phyloP scores from a whole-genome alignment of 108 stramenopile genomes.

The Nitzschia inconspicua region DNA sequence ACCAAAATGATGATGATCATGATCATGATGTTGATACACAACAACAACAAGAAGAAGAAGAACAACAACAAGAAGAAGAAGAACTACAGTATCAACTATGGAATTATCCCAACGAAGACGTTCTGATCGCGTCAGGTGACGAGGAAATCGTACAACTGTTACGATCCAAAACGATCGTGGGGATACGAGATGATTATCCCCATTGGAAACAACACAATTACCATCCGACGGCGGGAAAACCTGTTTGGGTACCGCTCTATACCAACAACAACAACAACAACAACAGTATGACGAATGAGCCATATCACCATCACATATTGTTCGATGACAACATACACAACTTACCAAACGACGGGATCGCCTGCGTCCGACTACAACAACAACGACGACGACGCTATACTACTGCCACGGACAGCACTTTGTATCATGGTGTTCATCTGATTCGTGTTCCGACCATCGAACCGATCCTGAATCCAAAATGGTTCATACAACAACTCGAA shows the following conservation, averaged over 20 bases:
- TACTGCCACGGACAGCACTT: constrained; percentile 31
- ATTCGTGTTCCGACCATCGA: constrained; percentile 79
- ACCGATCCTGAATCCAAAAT: constrained; percentile 63
- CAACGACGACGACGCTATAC: constrained; percentile 21
- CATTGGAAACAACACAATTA: constrained; percentile 63
- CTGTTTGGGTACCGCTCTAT: constrained; percentile 65
- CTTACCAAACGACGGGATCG: constrained; percentile 63
- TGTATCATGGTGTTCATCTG: constrained; percentile 68
- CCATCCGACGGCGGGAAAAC: constrained; percentile 77
- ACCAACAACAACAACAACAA: background rate
- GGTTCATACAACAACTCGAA: constrained; percentile 71
- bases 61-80: background rate
- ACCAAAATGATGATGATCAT: too few relatives aligned
- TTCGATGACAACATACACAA: constrained; percentile 91
- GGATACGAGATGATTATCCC: constrained; percentile 77
- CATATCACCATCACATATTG: constrained; percentile 69
- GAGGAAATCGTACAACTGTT: constrained; percentile 56
- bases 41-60: constrained; percentile 2
- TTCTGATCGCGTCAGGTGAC: constrained; percentile 56
- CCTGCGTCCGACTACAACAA: constrained; percentile 57
- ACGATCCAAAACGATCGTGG: constrained; percentile 47
- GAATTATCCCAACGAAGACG: constrained; percentile 17
- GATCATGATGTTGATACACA: constrained; percentile 47
- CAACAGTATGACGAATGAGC: background rate
- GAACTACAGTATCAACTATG: constrained; percentile 29